phyloP scores from a whole-genome alignment of 2,329 filamentous ascomycete genomes.

The Coniochaeta sp. region DNA sequence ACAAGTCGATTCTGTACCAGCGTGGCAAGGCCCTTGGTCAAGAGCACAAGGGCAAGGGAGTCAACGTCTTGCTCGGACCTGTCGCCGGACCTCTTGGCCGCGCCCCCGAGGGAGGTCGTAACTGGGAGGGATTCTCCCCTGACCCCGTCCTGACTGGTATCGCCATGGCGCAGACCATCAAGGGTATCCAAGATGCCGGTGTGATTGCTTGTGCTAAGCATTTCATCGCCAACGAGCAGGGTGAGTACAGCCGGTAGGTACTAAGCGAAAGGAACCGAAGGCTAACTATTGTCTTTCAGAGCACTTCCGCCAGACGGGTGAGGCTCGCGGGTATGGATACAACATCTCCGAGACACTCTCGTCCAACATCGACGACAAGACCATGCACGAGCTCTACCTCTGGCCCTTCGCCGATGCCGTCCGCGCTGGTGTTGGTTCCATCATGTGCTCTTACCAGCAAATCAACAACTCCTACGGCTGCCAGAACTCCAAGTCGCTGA shows the following conservation, averaged over 20 bases:
- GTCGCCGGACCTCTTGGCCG: conserved; percentile 68
- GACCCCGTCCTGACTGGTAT: conserved; percentile 71
- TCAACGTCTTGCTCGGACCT: conserved; percentile 67
- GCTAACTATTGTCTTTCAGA: conserved; percentile 31
- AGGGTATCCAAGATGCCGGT: conserved; percentile 73
- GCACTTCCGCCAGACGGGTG: conserved; percentile 60
- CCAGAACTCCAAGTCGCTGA: conserved; percentile 57
- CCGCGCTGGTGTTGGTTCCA: conserved; percentile 40
- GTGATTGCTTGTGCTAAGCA: conserved; percentile 75
- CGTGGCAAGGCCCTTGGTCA: conserved; percentile 66
- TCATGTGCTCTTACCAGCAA: conserved; percentile 53
- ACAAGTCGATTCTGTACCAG: conserved; percentile 62
- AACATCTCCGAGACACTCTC: conserved; percentile 52
- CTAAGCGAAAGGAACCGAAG: neutral
- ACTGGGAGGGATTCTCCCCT: conserved; percentile 66
- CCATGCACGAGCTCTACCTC: conserved; percentile 55
- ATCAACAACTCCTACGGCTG: conserved; percentile 61
- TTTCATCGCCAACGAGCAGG: conserved; percentile 62
- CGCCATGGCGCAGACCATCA: conserved; percentile 65
- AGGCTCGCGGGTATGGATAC: conserved; percentile 50
- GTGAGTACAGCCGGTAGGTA: conserved; percentile 18
- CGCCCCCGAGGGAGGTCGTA: conserved; percentile 58
- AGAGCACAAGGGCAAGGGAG: conserved; percentile 66
- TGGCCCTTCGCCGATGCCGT: conserved; percentile 61
- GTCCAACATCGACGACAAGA: conserved; percentile 50